Conservation (phyloP, 441 rosid genomes). For the Mallotus japonicus region DNA sequence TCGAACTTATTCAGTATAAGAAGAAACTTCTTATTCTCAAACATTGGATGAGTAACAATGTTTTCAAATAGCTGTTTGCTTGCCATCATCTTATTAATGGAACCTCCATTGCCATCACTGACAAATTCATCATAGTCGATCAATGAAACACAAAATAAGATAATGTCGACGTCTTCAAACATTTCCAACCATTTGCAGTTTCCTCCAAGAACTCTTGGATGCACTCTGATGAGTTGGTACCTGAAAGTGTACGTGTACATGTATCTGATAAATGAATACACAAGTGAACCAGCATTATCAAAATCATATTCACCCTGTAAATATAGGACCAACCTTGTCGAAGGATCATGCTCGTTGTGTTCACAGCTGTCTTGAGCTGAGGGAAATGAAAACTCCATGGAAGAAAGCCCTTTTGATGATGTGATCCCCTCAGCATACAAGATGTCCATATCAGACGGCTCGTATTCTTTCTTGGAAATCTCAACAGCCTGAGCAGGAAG, state of each 20-base stretch:
- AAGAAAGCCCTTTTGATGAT: slow-evolving; percentile 84
- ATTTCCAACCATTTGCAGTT: slow-evolving; percentile 91
- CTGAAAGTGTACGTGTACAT: slow-evolving; percentile 38
- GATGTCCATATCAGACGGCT: slow-evolving; percentile 91
- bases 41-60: slow-evolving; percentile 66
- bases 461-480: slow-evolving; percentile 68
- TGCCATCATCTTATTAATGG: slow-evolving; percentile 67
- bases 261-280: neutral
- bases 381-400: slow-evolving; percentile 83
- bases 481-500: slow-evolving; percentile 61
- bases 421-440: slow-evolving; percentile 87
- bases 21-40: slow-evolving; percentile 84
- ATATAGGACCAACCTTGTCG: slow-evolving; percentile 41
- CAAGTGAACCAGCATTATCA: neutral
- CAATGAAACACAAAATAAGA: slow-evolving; percentile 73
- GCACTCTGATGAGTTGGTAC: slow-evolving; percentile 90
- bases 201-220: slow-evolving; percentile 76
- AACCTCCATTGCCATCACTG: slow-evolving; percentile 44
- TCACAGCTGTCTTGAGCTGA: slow-evolving; percentile 42
- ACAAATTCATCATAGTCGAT: slow-evolving; percentile 68
- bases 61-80: slow-evolving; percentile 77
- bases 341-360: slow-evolving; percentile 38
- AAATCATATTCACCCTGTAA: neutral
- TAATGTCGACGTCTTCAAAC: slow-evolving; percentile 91
- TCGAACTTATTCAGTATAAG: slow-evolving; percentile 82